Base-by-base conservation (phyloP, 148 eudicot species). In the Tetragonia tetragonoides region DNA sequence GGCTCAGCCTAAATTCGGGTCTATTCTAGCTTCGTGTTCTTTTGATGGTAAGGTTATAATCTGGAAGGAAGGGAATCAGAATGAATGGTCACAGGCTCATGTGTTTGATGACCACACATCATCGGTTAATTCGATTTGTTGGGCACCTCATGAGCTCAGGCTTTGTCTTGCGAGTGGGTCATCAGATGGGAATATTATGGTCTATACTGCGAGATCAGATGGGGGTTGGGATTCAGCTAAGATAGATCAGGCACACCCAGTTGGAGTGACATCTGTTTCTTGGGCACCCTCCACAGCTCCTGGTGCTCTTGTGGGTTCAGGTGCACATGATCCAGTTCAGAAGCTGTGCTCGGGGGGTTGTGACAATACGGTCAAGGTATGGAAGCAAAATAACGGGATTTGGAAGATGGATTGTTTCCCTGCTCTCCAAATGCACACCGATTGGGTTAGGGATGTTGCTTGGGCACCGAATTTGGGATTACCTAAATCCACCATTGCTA, bases 391-490 rank as follows among this genome's bases (percentile, higher is more conserved):
- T 81, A 87, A 89, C 38, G 97, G 97, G 73, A 84, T 34, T 60
- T 94, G 98, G 98, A 90, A 89, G 84, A 92, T 92, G 95, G 98
- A 92, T 74, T 94, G 98, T 78, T 92, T 90, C 78, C 98, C 98
- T 21, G 95, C 98, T 49, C 93, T 94, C 68, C 97, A 88, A 70
- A 92, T 78, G 89, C 97, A 94, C 66, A 59, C 85, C 10, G 95
- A 94, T 81, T 85, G 95, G 95, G 98, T 94, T 49, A 86, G 98
- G 78, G 95, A 92, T 78, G 98, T 94, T 60, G 90, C 97, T 21
- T 94, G 98, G 98, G 98, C 98, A 11, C 97, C 98, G 7, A 94
- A 94, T 71, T 83, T 94, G 85, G 98, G 98, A n/a, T 89, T 94
- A 67, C 97, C 98, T 0, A 94, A 94, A 80, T 90, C 98, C 47